Percentiles rank a stretch among this genome's conserved stretches.
These are phyloP conservation scores for Perkinsus marinus DNA, from an alignment of 169 alveolate genomes.

Conservation along the genomic window DNA sequence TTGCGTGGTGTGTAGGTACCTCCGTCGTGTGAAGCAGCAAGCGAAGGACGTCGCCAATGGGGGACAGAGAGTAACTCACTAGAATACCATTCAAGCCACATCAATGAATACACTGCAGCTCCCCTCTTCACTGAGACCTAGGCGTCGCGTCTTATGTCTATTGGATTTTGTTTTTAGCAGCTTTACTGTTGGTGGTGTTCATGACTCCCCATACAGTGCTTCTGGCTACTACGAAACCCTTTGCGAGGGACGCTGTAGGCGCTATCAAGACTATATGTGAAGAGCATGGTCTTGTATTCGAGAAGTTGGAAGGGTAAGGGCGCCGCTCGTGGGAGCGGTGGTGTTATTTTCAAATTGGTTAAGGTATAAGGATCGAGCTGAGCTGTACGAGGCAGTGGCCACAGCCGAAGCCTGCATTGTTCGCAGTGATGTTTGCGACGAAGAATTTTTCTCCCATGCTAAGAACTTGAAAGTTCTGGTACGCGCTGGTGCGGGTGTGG, in stretches of 20 bases:
- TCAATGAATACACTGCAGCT: background rate
- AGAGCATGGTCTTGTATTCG: slow-evolving; percentile 6
- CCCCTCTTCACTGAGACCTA: background rate
- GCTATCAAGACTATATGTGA: slow-evolving; percentile 5
- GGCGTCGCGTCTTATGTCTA: background rate
- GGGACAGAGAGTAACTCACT: background rate
- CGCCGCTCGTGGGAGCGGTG: too few species aligned
- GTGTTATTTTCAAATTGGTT: too few species aligned
- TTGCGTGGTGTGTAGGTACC: background rate
- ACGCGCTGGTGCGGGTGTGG: slow-evolving; percentile 62
- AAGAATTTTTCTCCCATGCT: background rate
- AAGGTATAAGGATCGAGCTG: background rate
- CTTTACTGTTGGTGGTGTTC: background rate
- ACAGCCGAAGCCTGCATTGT: background rate
- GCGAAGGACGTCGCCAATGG: slow-evolving; percentile 16
- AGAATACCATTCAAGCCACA: background rate
- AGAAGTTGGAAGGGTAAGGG: background rate
- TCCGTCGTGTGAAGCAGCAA: slow-evolving; percentile 33
- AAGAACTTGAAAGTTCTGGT: slow-evolving; percentile 15
- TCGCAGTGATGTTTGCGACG: background rate
- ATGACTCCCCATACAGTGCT: slow-evolving; percentile 12
- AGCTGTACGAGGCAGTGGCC: background rate
- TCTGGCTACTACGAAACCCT: slow-evolving; percentile 25
- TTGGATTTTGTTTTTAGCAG: too few species aligned
- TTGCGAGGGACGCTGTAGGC: slow-evolving; percentile 13